phyloP scores from a whole-genome alignment of 306 rosid genomes.

The Oemleria cerasiformis region DNA sequence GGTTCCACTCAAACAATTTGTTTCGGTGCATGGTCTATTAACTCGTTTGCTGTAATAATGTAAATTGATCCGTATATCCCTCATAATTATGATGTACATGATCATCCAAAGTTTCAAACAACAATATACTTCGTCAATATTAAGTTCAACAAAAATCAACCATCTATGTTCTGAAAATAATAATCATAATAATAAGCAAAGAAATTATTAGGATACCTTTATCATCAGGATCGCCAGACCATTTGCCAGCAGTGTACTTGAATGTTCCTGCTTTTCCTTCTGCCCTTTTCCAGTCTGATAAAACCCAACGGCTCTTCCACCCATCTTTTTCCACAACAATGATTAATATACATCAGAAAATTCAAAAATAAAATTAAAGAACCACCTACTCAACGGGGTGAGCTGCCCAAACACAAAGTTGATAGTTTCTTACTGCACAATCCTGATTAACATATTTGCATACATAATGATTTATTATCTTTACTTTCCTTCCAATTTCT shows the following conservation, averaged over 20 bases:
- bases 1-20: not conserved
- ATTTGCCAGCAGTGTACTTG: slow-evolving; percentile 71
- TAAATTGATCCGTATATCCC: not conserved
- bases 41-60: not conserved
- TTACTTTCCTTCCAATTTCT: not conserved
- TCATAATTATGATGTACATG: not conserved
- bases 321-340: slow-evolving; percentile 43
- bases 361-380: not conserved
- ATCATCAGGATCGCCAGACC: slow-evolving; percentile 78
- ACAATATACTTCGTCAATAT: not conserved
- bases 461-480: not conserved
- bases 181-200: not conserved
- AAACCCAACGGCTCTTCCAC: slow-evolving; percentile 79
- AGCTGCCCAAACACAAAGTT: not conserved
- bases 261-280: slow-evolving; percentile 81
- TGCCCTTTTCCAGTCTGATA: slow-evolving; percentile 77
- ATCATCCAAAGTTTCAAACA: not conserved
- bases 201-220: slow-evolving; percentile 39
- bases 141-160: not conserved
- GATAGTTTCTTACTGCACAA: not conserved
- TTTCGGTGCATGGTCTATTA: not conserved
- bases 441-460: no score
- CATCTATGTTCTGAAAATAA: not conserved
- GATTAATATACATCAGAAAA: not conserved
- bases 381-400: not conserved